A percentile compares a stretch with the other conserved stretches of the same genome.
Conservation (phyloP, 176 grass and related monocot genomes). For the Musa acuminata region DNA sequence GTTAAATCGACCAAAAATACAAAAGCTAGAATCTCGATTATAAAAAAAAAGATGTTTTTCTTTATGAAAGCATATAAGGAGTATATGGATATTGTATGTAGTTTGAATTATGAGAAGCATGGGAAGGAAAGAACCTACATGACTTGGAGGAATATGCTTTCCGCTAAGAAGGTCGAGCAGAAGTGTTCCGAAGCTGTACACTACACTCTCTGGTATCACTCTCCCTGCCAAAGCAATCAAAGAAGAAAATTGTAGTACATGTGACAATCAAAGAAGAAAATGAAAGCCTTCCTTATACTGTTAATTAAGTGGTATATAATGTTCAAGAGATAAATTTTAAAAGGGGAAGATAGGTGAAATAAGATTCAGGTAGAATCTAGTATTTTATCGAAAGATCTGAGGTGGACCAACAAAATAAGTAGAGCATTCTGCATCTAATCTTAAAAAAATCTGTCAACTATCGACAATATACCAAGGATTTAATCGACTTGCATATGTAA, state of each 20-base stretch:
- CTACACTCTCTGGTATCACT: conserved; percentile 81
- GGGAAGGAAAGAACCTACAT: conserved; percentile 40
- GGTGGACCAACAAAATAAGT: not conserved
- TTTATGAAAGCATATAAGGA: not conserved
- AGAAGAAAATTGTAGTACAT: not conserved
- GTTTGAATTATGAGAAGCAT: not conserved
- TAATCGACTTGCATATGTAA: not conserved
- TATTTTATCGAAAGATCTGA: not conserved
- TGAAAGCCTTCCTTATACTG: not conserved
- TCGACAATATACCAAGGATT: not conserved
- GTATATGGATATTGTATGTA: not conserved
- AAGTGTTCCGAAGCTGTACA: conserved; percentile 82
- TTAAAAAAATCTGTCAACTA: not conserved
- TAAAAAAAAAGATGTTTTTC: not conserved
- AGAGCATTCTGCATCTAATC: not conserved
- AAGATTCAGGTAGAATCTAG: not conserved
- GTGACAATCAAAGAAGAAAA: not conserved
- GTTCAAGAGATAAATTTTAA: not conserved
- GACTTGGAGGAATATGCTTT: conserved; percentile 86
- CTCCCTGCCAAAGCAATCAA: conserved; percentile 45
- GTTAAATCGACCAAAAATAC: not conserved
- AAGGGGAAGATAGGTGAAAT: not conserved
- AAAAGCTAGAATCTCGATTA: not conserved
- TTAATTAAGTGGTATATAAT: not conserved
- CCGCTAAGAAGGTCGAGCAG: conserved; percentile 94